A percentile compares a stretch with the other conserved stretches of the same genome.
Evolutionary conservation across 2,329 filamentous ascomycete genomes (phyloP).

Genomic region (Septoria linicola): DNA sequence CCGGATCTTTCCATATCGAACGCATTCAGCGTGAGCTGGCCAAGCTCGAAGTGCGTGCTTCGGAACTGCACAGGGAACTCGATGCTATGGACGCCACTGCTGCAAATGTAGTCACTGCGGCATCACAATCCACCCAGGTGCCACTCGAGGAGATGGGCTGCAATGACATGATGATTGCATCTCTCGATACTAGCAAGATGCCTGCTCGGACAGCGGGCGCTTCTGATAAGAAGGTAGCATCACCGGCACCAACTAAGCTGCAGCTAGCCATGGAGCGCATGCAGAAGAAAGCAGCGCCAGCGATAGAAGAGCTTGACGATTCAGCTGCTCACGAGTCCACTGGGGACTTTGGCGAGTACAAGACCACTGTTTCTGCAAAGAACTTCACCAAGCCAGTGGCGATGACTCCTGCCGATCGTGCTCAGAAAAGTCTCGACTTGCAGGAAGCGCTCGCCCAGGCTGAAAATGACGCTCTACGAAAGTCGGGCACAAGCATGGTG

Average conservation of each 20-base stretch:
- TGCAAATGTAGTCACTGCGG: background rate
- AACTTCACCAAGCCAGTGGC: constrained; percentile 23
- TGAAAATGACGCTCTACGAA: constrained; percentile 10
- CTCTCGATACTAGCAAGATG: constrained; percentile 1
- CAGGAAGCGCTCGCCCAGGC: constrained; percentile 4
- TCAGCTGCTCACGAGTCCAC: constrained; percentile 36
- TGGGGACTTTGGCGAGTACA: constrained; percentile 26
- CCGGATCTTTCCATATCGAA: constrained; percentile 26
- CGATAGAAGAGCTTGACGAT: constrained; percentile 30
- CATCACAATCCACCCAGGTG: background rate
- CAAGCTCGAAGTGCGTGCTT: constrained; percentile 15
- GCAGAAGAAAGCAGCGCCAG: constrained; percentile 24
- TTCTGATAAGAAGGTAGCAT: constrained; percentile 4
- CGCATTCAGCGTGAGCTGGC: constrained; percentile 35
- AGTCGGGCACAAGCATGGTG: constrained; percentile 8
- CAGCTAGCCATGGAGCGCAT: constrained; percentile 34
- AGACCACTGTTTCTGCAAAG: constrained; percentile 27
- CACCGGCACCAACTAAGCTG: background rate
- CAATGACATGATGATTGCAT: constrained; percentile 8
- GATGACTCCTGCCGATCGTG: constrained; percentile 32
- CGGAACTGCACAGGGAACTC: constrained; percentile 12
- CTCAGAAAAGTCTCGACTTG: constrained; percentile 25
- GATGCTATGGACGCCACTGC: constrained; percentile 11
- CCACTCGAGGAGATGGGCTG: constrained; percentile 5
- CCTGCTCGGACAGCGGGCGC: constrained; percentile 2